A percentile compares a stretch with the other conserved stretches of the same genome.
Evolutionary conservation across 2,329 filamentous ascomycete species (phyloP).

Genomic region (Coniochaeta pulveracea): DNA sequence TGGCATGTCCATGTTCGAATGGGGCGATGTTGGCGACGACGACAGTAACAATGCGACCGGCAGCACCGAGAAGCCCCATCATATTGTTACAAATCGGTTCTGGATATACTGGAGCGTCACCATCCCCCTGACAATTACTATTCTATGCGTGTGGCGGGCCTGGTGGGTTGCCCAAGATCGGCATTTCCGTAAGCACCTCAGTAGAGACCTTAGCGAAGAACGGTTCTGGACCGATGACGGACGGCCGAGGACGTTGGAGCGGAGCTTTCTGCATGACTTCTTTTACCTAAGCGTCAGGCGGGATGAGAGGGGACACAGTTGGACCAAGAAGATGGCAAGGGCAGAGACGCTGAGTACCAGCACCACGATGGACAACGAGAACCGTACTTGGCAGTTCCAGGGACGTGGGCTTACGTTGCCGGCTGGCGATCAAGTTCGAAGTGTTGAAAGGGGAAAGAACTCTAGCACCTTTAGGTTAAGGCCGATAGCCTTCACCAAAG

Average conservation of each 20-base stretch:
- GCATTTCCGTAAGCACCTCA: conserved; percentile 31
- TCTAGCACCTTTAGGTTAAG: neutral
- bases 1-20: conserved; percentile 35
- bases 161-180: conserved; percentile 37
- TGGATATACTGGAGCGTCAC: conserved; percentile 35
- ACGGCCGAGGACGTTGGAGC: conserved; percentile 27
- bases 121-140: conserved; percentile 28
- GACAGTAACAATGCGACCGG: conserved; percentile 15
- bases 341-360: neutral
- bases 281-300: conserved; percentile 25
- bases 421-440: neutral
- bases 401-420: neutral
- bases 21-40: conserved; percentile 19
- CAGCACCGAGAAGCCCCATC: neutral
- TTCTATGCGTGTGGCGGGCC: conserved; percentile 29
- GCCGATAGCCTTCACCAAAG: conserved; percentile 1
- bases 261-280: conserved; percentile 30
- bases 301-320: conserved; percentile 9
- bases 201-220: conserved; percentile 34
- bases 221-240: conserved; percentile 34
- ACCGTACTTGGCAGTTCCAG: neutral
- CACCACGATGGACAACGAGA: neutral
- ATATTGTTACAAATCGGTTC: conserved; percentile 24
- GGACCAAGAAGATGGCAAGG: no score
- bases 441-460: neutral